Evolutionary conservation across 768 basidiomycete genomes (phyloP), one percentile per base, ranked within the genome.

Genomic region (Mrakia blollopis): DNA sequence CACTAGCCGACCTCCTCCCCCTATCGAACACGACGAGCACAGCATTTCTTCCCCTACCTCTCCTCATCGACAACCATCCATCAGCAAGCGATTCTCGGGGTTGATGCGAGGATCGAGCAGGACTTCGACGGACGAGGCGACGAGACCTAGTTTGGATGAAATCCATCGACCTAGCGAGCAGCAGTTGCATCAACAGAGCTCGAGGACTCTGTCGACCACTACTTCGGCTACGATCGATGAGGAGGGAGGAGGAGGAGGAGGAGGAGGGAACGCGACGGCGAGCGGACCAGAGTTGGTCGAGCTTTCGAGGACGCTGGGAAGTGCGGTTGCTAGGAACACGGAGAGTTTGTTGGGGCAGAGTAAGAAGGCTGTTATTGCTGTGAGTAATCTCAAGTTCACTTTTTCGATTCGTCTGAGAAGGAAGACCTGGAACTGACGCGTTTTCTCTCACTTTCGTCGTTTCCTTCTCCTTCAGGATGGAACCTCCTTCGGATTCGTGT

Each of bases 401-500:
- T n/a, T n/a, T n/a, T n/a, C n/a, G n/a, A n/a, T n/a, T n/a, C n/a
- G n/a, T n/a, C n/a, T n/a, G n/a, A n/a, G 73, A 18, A 8, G 14
- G 44, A 47, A 32, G 32, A 35, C 23, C 18, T 9, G 4, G 30
- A n/a, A 30, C 23, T 63, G 28, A 30, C 52, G 32, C 39, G 14
- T n/a, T n/a, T 44, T 21, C 47, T 72, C 68, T 73, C 32, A 63
- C 50, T 14, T 50, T 50, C 16, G 47, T 50, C 16, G 47, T 50
- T 65, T 61, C 44, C 35, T 2, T 54, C 10, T 47, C 14, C 23
- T 62, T 57, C 77, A 84, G 83, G 93, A 96, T 80, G 94, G 94
- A 16, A 90, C 91, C 62, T 90, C 91, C 75, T 85, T 87, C 4
- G 93, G 93, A 4, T 94, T 94, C 82, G 87, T 96, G 35, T 82